A percentile compares a stretch with the other conserved stretches of the same genome.
These are phyloP conservation scores for Globisporangium iwayamae DNA, from an alignment of 352 stramenopile genomes.

Conservation along the genomic window DNA sequence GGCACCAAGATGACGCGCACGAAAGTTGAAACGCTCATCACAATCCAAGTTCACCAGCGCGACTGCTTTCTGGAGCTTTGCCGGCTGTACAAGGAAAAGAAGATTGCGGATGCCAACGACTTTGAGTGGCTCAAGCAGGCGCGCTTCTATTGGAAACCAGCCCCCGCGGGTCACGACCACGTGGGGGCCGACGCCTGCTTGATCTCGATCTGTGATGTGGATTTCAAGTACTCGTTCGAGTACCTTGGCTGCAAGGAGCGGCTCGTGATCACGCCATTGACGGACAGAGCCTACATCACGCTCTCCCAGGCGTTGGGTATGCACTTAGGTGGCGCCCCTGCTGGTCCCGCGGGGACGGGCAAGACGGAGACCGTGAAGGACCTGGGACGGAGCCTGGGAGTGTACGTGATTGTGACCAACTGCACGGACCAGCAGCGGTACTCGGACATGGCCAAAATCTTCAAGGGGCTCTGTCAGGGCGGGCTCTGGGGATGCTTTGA, in stretches of 20 bases:
- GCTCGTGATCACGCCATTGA: slow-evolving; percentile 89
- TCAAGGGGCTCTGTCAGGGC: slow-evolving; percentile 89
- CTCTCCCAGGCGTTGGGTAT: slow-evolving; percentile 88
- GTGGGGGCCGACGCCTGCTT: slow-evolving; percentile 89
- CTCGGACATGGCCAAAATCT: slow-evolving; percentile 93
- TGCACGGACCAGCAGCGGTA: slow-evolving; percentile 90
- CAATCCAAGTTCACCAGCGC: slow-evolving; percentile 90
- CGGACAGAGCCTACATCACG: slow-evolving; percentile 90
- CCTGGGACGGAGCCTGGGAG: slow-evolving; percentile 85
- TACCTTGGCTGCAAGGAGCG: slow-evolving; percentile 91
- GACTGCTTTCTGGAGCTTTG: slow-evolving; percentile 75
- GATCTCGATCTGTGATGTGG: slow-evolving; percentile 92
- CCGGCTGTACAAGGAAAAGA: slow-evolving; percentile 76
- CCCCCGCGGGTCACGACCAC: slow-evolving; percentile 69
- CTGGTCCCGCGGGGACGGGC: slow-evolving; percentile 84
- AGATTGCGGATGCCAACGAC: slow-evolving; percentile 67
- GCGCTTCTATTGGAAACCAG: slow-evolving; percentile 67
- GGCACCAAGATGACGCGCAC: slow-evolving; percentile 88
- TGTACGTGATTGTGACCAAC: slow-evolving; percentile 93
- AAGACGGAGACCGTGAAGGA: slow-evolving; percentile 93
- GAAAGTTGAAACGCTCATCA: slow-evolving; percentile 93
- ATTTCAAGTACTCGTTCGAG: slow-evolving; percentile 93
- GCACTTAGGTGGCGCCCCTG: slow-evolving; percentile 84
- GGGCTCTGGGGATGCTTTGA: slow-evolving; percentile 91
- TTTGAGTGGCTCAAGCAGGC: slow-evolving; percentile 86